phyloP scores from a whole-genome alignment of 495 filamentous ascomycete genomes.

The Penicillium coprophilum region DNA sequence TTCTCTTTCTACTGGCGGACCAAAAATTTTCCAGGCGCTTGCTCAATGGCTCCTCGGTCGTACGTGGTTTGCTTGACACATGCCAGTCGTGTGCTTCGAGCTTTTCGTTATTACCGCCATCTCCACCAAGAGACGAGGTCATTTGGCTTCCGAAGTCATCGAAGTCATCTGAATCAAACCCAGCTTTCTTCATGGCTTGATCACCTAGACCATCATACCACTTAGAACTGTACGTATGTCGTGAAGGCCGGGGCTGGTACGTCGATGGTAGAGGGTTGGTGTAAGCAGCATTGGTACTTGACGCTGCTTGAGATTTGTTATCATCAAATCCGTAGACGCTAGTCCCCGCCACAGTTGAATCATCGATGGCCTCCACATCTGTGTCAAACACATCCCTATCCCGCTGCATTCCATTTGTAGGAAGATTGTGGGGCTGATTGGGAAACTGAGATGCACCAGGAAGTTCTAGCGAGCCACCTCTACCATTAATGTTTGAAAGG shows the following conservation, averaged over 20 bases:
- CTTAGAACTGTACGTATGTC: slow-evolving; percentile 30
- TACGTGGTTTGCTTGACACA: slow-evolving; percentile 28
- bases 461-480: slow-evolving; percentile 16
- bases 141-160: slow-evolving; percentile 35
- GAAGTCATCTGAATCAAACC: slow-evolving; percentile 39
- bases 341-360: slow-evolving; percentile 46
- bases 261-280: slow-evolving; percentile 23
- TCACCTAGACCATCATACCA: slow-evolving; percentile 42
- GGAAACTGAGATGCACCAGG: slow-evolving; percentile 20
- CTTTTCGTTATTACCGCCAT: slow-evolving; percentile 35
- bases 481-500: slow-evolving; percentile 19
- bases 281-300: slow-evolving; percentile 21
- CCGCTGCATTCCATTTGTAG: slow-evolving; percentile 25
- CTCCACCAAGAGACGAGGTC: slow-evolving; percentile 35
- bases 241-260: slow-evolving; percentile 31
- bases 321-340: slow-evolving; percentile 43
- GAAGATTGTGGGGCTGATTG: slow-evolving; percentile 14
- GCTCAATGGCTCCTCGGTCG: slow-evolving; percentile 41
- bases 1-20: slow-evolving; percentile 38
- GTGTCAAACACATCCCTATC: slow-evolving; percentile 48
- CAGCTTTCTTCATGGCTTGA: slow-evolving; percentile 37
- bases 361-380: slow-evolving; percentile 47
- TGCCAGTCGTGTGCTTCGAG: slow-evolving; percentile 31
- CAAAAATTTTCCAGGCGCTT: slow-evolving; percentile 45
- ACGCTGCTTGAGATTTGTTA: slow-evolving; percentile 27